Percentiles rank a stretch among this genome's conserved stretches.
These are phyloP conservation scores for Penicillium roqueforti DNA, from an alignment of 495 filamentous ascomycete genomes.

Conservation along the genomic window DNA sequence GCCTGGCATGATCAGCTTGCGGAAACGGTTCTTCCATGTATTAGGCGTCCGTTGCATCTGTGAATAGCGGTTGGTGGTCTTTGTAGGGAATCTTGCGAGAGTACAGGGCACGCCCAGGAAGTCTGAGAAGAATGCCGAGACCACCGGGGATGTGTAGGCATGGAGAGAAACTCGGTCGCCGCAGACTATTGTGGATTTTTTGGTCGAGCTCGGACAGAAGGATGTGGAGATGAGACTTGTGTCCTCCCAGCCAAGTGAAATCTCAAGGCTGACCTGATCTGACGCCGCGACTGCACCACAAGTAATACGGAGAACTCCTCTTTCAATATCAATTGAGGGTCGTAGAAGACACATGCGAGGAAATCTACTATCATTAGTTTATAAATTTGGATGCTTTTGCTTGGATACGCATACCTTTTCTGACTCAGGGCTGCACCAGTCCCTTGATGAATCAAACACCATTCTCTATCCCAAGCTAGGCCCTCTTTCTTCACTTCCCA, in stretches of 20 bases:
- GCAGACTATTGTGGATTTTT: conserved; percentile 62
- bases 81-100: conserved; percentile 72
- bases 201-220: conserved; percentile 29
- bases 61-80: conserved; percentile 55
- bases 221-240: conserved; percentile 47
- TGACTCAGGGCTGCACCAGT: conserved; percentile 74
- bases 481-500: conserved; percentile 80
- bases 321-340: conserved; percentile 62
- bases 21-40: conserved; percentile 30
- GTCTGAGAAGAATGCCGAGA: conserved; percentile 70
- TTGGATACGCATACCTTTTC: conserved; percentile 42
- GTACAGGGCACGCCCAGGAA: conserved; percentile 72
- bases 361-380: conserved; percentile 36
- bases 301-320: conserved; percentile 51
- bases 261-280: conserved; percentile 34
- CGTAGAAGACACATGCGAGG: conserved; percentile 77
- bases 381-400: neutral
- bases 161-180: conserved; percentile 68
- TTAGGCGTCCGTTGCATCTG: conserved; percentile 37
- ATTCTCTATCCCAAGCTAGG: conserved; percentile 88
- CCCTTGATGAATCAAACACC: conserved; percentile 83
- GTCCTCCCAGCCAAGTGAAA: conserved; percentile 59
- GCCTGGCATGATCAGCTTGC: conserved; percentile 46
- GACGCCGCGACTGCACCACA: conserved; percentile 25
- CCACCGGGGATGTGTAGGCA: conserved; percentile 57